These are phyloP conservation scores for Xylariaceae sp. DNA, from an alignment of 2,329 filamentous ascomycete genomes.

Conservation along the genomic window DNA sequence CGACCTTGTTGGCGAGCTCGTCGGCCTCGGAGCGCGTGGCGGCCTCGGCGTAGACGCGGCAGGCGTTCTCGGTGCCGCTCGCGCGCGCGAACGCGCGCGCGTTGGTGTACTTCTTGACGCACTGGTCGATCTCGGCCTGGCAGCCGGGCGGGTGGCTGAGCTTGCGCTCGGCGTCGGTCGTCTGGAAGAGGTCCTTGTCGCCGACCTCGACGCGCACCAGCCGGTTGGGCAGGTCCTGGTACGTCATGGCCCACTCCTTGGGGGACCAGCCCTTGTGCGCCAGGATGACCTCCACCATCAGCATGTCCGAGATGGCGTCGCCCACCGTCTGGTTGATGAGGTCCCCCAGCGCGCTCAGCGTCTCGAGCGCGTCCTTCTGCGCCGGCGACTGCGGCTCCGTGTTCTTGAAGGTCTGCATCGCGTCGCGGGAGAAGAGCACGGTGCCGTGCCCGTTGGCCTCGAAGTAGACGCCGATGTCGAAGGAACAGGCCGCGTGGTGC, in stretches of 20 bases:
- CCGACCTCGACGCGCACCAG: conserved; percentile 88
- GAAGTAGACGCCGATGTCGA: conserved; percentile 96
- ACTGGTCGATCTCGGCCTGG: conserved; percentile 78
- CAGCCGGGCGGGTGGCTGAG: conserved; percentile 71
- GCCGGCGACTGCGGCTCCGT: conserved; percentile 83
- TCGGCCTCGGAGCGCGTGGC: conserved; percentile 84
- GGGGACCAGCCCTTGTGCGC: conserved; percentile 90
- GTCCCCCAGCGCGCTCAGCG: conserved; percentile 73
- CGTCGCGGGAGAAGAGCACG: conserved; percentile 83
- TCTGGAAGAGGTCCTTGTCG: conserved; percentile 81
- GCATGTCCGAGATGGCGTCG: conserved; percentile 90
- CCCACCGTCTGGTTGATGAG: conserved; percentile 98
- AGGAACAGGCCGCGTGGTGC: conserved; percentile 91
- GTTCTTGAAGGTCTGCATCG: conserved; percentile 68
- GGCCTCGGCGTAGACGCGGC: conserved; percentile 92
- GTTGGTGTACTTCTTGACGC: conserved; percentile 84
- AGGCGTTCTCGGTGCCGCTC: conserved; percentile 91
- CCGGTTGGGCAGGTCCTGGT: conserved; percentile 88
- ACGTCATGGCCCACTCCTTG: conserved; percentile 86
- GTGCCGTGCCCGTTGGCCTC: conserved; percentile 98
- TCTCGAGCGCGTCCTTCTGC: conserved; percentile 82
- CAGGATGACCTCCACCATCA: conserved; percentile 91
- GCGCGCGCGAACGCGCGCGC: conserved; percentile 87
- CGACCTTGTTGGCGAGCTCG: conserved; percentile 79
- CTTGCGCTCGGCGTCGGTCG: conserved; percentile 85